Conservation (phyloP, 257 asterid genomes). For the Plantago elongata region DNA sequence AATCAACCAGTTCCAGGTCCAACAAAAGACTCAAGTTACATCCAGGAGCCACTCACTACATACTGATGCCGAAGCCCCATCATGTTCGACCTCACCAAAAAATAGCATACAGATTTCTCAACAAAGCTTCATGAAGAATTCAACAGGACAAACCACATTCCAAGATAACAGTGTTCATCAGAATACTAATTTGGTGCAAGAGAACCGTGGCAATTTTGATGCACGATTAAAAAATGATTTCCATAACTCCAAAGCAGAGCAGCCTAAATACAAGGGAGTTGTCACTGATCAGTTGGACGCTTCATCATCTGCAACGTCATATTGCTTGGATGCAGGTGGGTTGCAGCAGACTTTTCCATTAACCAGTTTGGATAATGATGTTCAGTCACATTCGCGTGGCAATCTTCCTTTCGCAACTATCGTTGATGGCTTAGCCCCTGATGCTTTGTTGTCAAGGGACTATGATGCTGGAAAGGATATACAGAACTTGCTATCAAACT, state of each 20-base stretch:
- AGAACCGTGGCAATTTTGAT: conserved; percentile 45
- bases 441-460: conserved; percentile 84
- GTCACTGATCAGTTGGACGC: conserved; percentile 66
- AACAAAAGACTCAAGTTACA: conserved; percentile 41
- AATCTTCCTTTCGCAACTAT: conserved; percentile 45
- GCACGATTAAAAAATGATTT: conserved; percentile 47
- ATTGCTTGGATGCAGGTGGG: conserved; percentile 70
- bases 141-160: conserved; percentile 37
- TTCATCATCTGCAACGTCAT: conserved; percentile 79
- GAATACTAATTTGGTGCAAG: conserved; percentile 49
- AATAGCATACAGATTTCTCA: conserved; percentile 51
- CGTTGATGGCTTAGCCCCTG: conserved; percentile 74
- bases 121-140: conserved; percentile 54
- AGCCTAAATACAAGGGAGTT: conserved; percentile 45
- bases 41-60: conserved; percentile 46
- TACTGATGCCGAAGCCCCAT: conserved; percentile 61
- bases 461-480: conserved; percentile 89
- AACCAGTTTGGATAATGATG: conserved; percentile 64
- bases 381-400: conserved; percentile 65
- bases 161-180: conserved; percentile 47
- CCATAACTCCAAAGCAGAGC: conserved; percentile 53
- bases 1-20: conserved; percentile 59
- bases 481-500: conserved; percentile 71
- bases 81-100: conserved; percentile 73
- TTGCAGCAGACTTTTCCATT: conserved; percentile 60